Percentiles rank a stretch among this genome's conserved stretches.
These are phyloP conservation scores for Blastomyces parvus DNA, from an alignment of 2,329 filamentous ascomycete genomes.

Conservation along the genomic window DNA sequence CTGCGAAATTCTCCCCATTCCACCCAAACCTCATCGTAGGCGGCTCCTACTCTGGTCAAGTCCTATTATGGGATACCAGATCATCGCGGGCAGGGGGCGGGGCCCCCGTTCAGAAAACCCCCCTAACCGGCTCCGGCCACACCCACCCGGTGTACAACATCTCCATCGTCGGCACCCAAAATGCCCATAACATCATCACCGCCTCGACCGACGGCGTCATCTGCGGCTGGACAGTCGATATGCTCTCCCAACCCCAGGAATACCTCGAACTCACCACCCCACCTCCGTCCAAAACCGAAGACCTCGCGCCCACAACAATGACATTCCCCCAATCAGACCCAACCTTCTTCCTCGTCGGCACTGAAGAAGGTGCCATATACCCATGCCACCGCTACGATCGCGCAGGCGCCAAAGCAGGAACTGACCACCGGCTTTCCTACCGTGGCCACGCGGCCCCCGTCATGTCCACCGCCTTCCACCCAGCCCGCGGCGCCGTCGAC, in stretches of 20 bases:
- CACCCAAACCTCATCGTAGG: conserved; percentile 94
- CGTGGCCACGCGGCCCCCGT: conserved; percentile 85
- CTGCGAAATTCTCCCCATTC: conserved; percentile 96
- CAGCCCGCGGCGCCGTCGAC: conserved; percentile 82
- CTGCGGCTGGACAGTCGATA: conserved; percentile 95
- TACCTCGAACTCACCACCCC: conserved; percentile 80
- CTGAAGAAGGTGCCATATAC: conserved; percentile 92
- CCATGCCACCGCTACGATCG: conserved; percentile 96
- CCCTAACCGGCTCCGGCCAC: conserved; percentile 86
- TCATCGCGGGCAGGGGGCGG: conserved; percentile 60
- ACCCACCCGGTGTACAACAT: conserved; percentile 95
- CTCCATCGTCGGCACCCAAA: conserved; percentile 93
- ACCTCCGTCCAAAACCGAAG: conserved; percentile 79
- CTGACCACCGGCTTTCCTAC: conserved; percentile 82
- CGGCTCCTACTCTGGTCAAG: conserved; percentile 92
- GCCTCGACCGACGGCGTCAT: conserved; percentile 94
- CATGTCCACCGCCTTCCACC: conserved; percentile 94
- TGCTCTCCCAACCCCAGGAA: conserved; percentile 94
- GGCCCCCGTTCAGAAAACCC: conserved; percentile 85
- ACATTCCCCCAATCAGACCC: conserved; percentile 91
- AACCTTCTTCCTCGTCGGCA: conserved; percentile 94
- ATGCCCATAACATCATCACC: conserved; percentile 97
- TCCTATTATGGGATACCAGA: conserved; percentile 93
- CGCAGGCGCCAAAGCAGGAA: conserved; percentile 90
- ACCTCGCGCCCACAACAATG: conserved; percentile 88